A percentile compares a stretch with the other conserved stretches of the same genome.
phyloP scores from a whole-genome alignment of 257 asterid genomes.

The Nicotiana undulata region DNA sequence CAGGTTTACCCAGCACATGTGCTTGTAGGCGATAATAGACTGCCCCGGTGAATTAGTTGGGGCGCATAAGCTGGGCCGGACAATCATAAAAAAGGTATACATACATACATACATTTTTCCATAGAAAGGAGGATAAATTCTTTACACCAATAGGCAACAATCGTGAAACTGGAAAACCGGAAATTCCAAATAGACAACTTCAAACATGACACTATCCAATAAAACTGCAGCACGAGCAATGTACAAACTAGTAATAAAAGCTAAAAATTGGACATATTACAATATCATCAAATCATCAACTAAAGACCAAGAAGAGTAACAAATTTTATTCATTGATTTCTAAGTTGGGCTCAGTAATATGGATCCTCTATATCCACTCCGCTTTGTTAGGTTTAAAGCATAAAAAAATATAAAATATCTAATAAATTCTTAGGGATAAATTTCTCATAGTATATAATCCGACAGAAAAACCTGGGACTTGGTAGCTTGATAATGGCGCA shows the following conservation, averaged over 20 bases:
- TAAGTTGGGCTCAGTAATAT: neutral
- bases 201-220: neutral
- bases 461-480: constrained; percentile 53
- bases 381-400: neutral
- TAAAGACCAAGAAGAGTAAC: neutral
- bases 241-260: neutral
- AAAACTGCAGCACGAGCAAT: neutral
- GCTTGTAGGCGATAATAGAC: neutral
- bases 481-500: constrained; percentile 68
- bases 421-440: too few species aligned
- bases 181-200: neutral
- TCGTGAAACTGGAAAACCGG: neutral
- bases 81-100: neutral
- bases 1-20: neutral
- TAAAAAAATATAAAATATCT: too few species aligned
- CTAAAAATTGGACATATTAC: neutral
- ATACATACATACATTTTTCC: neutral
- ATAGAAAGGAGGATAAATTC: neutral
- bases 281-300: neutral
- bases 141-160: neutral
- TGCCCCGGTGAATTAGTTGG: neutral
- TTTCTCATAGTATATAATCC: neutral
- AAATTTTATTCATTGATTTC: neutral
- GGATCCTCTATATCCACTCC: neutral
- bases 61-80: neutral